Evolutionary conservation across 352 stramenopile genomes (phyloP), one percentile per base, ranked within the genome.

Genomic region (Lagenidium giganteum): DNA sequence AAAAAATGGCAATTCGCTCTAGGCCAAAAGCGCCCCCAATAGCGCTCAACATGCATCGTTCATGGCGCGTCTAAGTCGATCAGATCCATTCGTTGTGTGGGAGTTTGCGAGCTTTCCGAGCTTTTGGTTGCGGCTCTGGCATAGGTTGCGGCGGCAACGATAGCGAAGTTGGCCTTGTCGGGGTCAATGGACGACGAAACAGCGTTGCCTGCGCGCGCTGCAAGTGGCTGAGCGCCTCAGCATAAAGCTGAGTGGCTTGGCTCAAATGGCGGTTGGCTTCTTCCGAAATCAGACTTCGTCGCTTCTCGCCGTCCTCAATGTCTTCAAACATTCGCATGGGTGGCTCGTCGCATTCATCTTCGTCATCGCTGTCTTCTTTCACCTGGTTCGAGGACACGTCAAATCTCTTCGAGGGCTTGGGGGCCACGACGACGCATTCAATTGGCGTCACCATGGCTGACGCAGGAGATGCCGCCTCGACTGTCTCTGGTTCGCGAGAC

Each of bases 241-340:
- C 62, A 34, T 83, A 83, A 5, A 83, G 60, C 35, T 83, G 64
- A 23, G 64, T 73, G 4, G 70, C 70, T 24, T 74, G 70, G 47
- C 56, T 76, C 55, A 80, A 61, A 23, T 64, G 64, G 32, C 60
- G 52, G 43, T 67, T 75, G 4, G 60, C 57, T 28, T 76, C 64
- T 12, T 67, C 29, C 29, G 64, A 66, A 47, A 36, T 22, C 63
- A 42, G 3, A 61, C 47, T 36, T 70, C 61, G 3, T 51, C 42
- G 29, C 42, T 25, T n/a, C n/a, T n/a, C n/a, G 16, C 70, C 60
- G 29, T 44, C 46, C 42, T 61, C 51, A 26, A 57, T 54, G 24
- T 58, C 36, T n/a, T n/a, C n/a, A n/a, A n/a, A n/a, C n/a, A n/a
- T n/a, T n/a, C n/a, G n/a, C n/a, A n/a, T n/a, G n/a, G n/a, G n/a